Conservation (phyloP, 1,284 basidiomycete species). For the Ustilago loliicola region DNA sequence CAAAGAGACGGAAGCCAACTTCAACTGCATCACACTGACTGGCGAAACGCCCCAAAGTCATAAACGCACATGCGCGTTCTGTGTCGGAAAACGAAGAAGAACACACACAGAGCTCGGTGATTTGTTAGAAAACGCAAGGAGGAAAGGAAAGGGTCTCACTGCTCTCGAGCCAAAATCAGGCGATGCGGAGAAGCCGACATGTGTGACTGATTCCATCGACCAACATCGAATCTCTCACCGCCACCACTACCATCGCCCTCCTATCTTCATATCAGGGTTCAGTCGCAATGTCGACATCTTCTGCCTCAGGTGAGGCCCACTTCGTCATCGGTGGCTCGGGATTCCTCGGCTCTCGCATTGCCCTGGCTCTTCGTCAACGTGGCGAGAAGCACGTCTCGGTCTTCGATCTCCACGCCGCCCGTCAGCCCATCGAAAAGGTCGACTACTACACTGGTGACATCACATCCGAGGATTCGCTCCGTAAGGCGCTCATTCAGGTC, state of each 20-base stretch:
- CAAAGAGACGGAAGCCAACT: too few species aligned
- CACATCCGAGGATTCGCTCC: constrained; percentile 52
- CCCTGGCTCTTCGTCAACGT: constrained; percentile 62
- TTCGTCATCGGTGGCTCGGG: constrained; percentile 68
- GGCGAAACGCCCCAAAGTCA: constrained; percentile 1
- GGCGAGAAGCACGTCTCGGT: constrained; percentile 66
- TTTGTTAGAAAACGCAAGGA: neutral
- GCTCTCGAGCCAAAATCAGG: constrained; percentile 15
- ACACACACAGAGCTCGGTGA: neutral
- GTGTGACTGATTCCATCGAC: neutral
- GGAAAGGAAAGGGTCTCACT: neutral
- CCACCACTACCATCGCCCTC: neutral
- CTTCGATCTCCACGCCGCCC: constrained; percentile 60
- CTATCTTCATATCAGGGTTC: constrained; percentile 6
- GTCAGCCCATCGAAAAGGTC: constrained; percentile 56
- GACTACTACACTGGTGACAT: constrained; percentile 67
- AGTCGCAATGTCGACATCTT: constrained; percentile 61
- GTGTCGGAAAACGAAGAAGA: neutral
- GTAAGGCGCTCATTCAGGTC: constrained; percentile 47
- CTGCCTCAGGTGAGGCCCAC: constrained; percentile 65
- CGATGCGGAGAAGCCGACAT: constrained; percentile 33
- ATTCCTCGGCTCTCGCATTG: constrained; percentile 68
- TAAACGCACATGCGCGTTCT: neutral
- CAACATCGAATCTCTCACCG: neutral
- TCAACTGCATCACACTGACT: too few species aligned